Base-by-base conservation (phyloP, 208 protist genomes). In the Acanthamoeba castellanii region DNA sequence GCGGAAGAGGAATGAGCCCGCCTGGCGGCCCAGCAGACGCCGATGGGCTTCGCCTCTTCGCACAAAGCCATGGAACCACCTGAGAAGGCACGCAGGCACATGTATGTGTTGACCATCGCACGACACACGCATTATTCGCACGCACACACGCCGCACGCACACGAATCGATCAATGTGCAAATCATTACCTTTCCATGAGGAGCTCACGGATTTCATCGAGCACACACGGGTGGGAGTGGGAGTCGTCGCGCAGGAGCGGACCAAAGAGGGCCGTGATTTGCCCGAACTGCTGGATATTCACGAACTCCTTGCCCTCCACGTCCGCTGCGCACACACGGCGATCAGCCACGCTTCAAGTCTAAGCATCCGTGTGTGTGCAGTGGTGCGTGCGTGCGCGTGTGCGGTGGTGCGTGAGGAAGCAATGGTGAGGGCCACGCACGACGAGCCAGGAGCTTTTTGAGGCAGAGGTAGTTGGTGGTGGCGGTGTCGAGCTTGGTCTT, bases 211-310 rank as follows among this genome's bases (percentile, higher is more conserved):
- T 61, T n/a, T 91, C 84, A 25, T 91, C 59, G 30, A 91, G 42
- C 50, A 91, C 42, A 34, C 59, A 45, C 20, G 74, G 74, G 22
- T 84, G 42, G 8, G 74, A 52, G 42, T 84, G 34, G 37, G 42
- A 32, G 18, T 84, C 25, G 14, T 84, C 74, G n/a, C 84, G 57
- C 11, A 70, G 20, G 0, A 96, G 66, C 42, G 94, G 95, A 32
- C 96, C 96, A 89, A 97, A 97, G 93, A 94, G 95, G 42, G 32
- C 91, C 47, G 95, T 84, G 37, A 97, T 91, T 13, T 96, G 94
- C 37, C 96, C 96, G 61, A 96, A 97, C 52, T 96, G 72, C 61
- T 97, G 94, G 50, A 96, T 96, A 9, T 42, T 70, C 4, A 96
- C 93, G n/a, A 50, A 72, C 55, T 72, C 57, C 50, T 45, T 68